Evolutionary conservation across 768 basidiomycete species (phyloP).

Genomic region (Melanogaster broomeanus): DNA sequence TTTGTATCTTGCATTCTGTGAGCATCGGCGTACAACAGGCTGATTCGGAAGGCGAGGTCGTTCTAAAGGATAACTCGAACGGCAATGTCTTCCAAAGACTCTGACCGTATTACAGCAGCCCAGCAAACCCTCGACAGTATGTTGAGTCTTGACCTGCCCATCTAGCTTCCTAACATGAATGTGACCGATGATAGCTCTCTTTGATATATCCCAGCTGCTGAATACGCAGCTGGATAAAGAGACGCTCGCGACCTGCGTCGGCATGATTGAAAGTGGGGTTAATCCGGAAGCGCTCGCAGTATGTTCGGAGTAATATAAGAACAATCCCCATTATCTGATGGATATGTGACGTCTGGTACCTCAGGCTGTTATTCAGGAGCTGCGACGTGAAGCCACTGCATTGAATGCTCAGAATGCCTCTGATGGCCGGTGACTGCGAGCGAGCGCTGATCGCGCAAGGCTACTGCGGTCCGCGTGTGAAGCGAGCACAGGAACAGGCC

Average conservation of each 20-base stretch:
- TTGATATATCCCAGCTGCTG: slow-evolving; percentile 85
- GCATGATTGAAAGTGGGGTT: slow-evolving; percentile 90
- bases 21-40: no score
- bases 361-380: slow-evolving; percentile 84
- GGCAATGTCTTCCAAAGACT: slow-evolving; percentile 47
- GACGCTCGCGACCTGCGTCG: slow-evolving; percentile 88
- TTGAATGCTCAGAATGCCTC: slow-evolving; percentile 30
- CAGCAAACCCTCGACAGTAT: slow-evolving; percentile 72
- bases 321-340: no score
- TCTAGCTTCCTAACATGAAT: not conserved
- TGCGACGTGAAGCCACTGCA: slow-evolving; percentile 66
- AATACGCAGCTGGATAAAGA: slow-evolving; percentile 89
- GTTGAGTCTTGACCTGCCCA: slow-evolving; percentile 37
- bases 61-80: not conserved
- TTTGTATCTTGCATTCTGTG: no score
- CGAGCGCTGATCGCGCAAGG: not conserved
- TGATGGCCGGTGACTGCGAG: slow-evolving; percentile 27
- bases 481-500: not conserved
- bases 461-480: no score
- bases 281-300: slow-evolving; percentile 94
- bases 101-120: slow-evolving; percentile 62
- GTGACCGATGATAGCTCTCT: slow-evolving; percentile 55
- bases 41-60: no score
- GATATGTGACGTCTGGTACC: not conserved
- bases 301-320: slow-evolving; percentile 35